Evolutionary conservation across 306 rosid genomes (phyloP), one percentile per base, ranked within the genome.

Genomic region (Prosopis cineraria): DNA sequence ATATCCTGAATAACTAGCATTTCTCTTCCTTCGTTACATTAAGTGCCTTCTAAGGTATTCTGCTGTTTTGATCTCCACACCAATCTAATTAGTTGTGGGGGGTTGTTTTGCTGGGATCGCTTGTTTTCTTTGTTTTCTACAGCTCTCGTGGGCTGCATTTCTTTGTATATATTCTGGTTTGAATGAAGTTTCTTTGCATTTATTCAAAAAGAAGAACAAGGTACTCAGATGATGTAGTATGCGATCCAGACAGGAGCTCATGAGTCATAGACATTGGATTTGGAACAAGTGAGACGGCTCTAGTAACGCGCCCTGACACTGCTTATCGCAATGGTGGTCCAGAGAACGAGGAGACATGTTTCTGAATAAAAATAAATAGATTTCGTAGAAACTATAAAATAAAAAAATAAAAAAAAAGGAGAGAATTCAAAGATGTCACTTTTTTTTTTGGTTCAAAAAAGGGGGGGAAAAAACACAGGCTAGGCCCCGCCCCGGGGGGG

Each of bases 251-350:
- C 70, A 72, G 70, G 41, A 79, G 14, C 70, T 43, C 31, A 13
- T n/a, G 63, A 73, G 75, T 77, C 44, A n/a, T n/a, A 64, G 69
- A 12, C 45, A 11, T 34, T 3, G 30, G 20, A 27, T 22, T 68
- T 72, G 68, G 77, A 82, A 79, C 86, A 85, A 68, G 77, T 39
- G 72, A 68, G 81, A 55, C 86, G 73, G 29, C 69, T 53, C 68
- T 43, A 70, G 75, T 79, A 52, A 79, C 82, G 76, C 30, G 77
- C 86, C 74, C 73, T 83, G 40, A 60, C 70, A 56, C 80, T 67
- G 80, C 84, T 76, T 76, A 76, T 43, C 17, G 81, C 74, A 79
- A 68, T 76, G 84, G 80, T 73, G 75, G 74, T 68, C 72, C 33
- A 34, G 33, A 50, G 63, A 48, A n/a, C 33, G 13, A 14, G 44